Evolutionary conservation across 73 alveolate species (phyloP).

Genomic region (Symbiodinium pilosum): DNA sequence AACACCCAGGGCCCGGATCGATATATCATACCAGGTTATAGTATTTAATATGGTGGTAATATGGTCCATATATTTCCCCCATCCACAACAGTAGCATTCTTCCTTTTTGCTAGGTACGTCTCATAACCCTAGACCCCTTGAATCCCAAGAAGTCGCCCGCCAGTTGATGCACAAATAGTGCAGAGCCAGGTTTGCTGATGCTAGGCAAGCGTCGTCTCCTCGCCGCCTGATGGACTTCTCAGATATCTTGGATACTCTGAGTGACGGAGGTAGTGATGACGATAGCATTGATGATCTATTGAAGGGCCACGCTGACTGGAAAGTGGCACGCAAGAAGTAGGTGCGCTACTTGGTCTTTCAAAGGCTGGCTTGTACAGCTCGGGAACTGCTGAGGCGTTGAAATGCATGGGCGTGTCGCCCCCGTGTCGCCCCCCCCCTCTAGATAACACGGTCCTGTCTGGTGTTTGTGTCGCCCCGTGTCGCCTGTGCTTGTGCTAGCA

Average conservation of each 20-base stretch:
- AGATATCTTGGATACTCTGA: not conserved
- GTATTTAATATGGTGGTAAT: no score
- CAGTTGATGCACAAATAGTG: not conserved
- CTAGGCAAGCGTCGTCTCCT: not conserved
- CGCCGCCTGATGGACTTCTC: not conserved
- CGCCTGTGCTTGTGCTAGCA: not conserved
- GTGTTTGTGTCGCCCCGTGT: not conserved
- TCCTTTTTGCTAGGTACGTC: no score
- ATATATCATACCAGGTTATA: no score
- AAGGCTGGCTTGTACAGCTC: no score
- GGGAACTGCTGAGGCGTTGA: no score
- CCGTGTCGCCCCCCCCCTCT: not conserved
- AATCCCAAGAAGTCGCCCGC: no score
- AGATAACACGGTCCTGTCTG: not conserved
- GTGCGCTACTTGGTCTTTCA: no score
- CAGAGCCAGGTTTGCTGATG: not conserved
- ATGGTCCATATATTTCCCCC: no score
- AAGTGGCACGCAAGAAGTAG: no score
- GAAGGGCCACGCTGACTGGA: not conserved
- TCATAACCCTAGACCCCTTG: no score
- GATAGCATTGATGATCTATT: not conserved
- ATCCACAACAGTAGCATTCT: no score
- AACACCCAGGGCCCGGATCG: no score
- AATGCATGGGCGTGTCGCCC: conserved; percentile 11
- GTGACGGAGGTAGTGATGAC: not conserved